Conservation (phyloP, 2,329 filamentous ascomycete genomes). For the Sporothrix pallida region DNA sequence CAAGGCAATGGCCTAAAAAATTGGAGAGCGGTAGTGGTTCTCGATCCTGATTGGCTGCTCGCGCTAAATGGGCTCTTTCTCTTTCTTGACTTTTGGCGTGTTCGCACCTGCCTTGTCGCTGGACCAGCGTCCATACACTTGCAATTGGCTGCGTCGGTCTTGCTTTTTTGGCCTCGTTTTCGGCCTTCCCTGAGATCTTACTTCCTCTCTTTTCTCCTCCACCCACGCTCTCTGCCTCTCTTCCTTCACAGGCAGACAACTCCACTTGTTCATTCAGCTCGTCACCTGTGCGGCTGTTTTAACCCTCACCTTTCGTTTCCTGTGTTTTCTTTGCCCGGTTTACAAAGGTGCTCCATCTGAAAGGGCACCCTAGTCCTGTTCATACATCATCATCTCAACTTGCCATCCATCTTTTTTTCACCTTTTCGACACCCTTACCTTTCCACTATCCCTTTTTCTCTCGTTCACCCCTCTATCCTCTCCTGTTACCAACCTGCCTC, state of each 20-base stretch:
- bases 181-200: not conserved
- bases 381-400: not conserved
- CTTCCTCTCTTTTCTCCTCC: not conserved
- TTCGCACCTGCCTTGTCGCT: not conserved
- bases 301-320: not conserved
- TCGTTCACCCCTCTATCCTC: not conserved
- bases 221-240: not conserved
- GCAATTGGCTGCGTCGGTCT: not conserved
- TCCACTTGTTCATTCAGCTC: conserved; percentile 2
- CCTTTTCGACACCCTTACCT: not conserved
- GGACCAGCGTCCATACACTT: not conserved
- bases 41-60: conserved; percentile 19
- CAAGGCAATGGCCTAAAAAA: conserved; percentile 12
- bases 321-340: not conserved
- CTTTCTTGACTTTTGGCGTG: not conserved
- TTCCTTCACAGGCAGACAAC: conserved; percentile 5
- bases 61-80: not conserved
- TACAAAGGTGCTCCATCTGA: not conserved
- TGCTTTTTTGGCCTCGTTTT: conserved; percentile 15
- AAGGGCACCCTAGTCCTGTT: not conserved
- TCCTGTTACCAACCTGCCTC: conserved; percentile 4
- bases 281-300: conserved; percentile 7
- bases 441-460: not conserved
- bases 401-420: not conserved
- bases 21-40: not conserved